Conservation (phyloP, 208 protist genomes). For the Naegleria lovaniensis region DNA sequence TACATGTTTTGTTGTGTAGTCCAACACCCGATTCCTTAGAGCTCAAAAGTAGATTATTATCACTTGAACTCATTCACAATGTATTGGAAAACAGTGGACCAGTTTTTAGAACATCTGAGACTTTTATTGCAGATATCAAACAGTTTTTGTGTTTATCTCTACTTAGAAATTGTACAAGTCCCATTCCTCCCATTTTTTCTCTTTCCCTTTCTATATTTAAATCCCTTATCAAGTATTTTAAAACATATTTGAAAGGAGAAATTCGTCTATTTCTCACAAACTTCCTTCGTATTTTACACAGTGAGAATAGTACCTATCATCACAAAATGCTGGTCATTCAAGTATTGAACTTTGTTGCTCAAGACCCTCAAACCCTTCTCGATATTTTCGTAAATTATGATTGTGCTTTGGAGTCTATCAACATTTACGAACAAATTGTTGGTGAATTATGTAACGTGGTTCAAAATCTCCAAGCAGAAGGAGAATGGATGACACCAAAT, state of each 20-base stretch:
- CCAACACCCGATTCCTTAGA: conserved; percentile 47
- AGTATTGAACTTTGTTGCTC: conserved; percentile 40
- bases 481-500: neutral
- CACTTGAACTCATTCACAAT: conserved; percentile 52
- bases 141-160: conserved; percentile 50
- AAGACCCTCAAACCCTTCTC: conserved; percentile 55
- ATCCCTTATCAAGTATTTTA: conserved; percentile 57
- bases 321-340: conserved; percentile 54
- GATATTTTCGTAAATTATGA: conserved; percentile 81
- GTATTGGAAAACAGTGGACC: conserved; percentile 75
- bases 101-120: conserved; percentile 59
- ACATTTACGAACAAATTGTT: conserved; percentile 21
- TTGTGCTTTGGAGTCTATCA: conserved; percentile 49
- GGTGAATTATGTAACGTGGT: neutral
- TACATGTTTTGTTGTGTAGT: neutral
- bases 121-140: conserved; percentile 51
- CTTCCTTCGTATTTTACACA: conserved; percentile 55
- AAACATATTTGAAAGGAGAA: conserved; percentile 60
- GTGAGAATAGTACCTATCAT: conserved; percentile 41
- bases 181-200: conserved; percentile 46
- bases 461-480: neutral
- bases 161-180: conserved; percentile 48
- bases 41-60: conserved; percentile 59
- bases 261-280: conserved; percentile 56
- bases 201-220: conserved; percentile 58